Evolutionary conservation across 2,329 filamentous ascomycete genomes (phyloP), one percentile per base, ranked within the genome.

Genomic region (Claviceps africana): DNA sequence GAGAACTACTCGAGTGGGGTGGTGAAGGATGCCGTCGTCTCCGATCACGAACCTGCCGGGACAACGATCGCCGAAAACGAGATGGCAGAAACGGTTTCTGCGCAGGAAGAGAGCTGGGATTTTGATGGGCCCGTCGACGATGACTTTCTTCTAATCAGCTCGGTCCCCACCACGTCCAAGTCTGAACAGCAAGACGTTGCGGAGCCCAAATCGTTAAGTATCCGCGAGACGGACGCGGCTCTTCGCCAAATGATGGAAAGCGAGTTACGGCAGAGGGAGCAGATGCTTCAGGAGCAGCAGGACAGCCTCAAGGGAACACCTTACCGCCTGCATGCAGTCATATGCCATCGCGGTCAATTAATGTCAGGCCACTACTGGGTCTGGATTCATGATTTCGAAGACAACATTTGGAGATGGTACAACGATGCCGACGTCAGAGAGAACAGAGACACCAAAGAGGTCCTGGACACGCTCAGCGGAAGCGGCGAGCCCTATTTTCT

Each of bases 331-430:
- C 90, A 96, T 59, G 88, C 91, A 0, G 86, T 96, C 33, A 95
- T 98, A 62, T 91, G 95, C 60, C 93, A 98, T 65, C 83, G 85
- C 21, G 87, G 87, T 33, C 73, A 75, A 59, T 76, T 83, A 42
- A 77, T 75, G 45, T 83, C 83, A 46, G 93, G 93, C 0, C 93
- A 98, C 67, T 98, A 97, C 70, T 96, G 88, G 84, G 88, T 96
- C 45, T 96, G 90, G 77, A 94, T 98, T 57, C 86, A 83, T 62
- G 93, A 97, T 69, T 95, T 95, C 65, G 78, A 83, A 57, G 78
- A 81, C 47, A 78, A 80, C 43, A 73, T 90, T 21, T 98, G 93
- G 90, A 83, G 89, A 53, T 88, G 87, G 62, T 98, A 96, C 73
- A 98, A 98, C 64, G 93, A 98, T 62, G 84, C 85, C 51, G 77